phyloP scores from a whole-genome alignment of 108 stramenopile species.

The Skeletonema potamos region DNA sequence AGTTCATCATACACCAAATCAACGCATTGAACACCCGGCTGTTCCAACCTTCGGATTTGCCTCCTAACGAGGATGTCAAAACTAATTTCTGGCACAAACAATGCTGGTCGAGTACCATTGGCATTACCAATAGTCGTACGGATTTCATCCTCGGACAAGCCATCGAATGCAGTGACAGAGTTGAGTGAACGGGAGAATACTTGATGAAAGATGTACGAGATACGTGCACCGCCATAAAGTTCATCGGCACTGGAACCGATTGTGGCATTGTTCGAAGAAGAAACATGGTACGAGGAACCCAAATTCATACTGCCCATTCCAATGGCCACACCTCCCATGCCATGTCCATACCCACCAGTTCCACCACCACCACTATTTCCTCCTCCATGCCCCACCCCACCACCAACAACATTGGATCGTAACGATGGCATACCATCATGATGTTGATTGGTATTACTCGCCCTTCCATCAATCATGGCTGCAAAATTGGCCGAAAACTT shows the following conservation, averaged over 20 bases:
- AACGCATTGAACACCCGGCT: slow-evolving; percentile 94
- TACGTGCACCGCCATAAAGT: slow-evolving; percentile 97
- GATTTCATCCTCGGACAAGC: slow-evolving; percentile 94
- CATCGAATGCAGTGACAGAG: slow-evolving; percentile 93
- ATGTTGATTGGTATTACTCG: slow-evolving; percentile 51
- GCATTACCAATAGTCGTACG: slow-evolving; percentile 96
- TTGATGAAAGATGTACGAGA: slow-evolving; percentile 93
- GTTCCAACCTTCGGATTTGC: slow-evolving; percentile 92
- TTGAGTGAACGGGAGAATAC: slow-evolving; percentile 88
- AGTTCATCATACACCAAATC: slow-evolving; percentile 96
- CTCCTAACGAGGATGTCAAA: slow-evolving; percentile 94
- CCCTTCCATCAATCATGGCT: slow-evolving; percentile 86
- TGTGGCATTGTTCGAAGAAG: slow-evolving; percentile 6
- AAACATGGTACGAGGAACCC: slow-evolving; percentile 11
- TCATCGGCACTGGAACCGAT: slow-evolving; percentile 64
- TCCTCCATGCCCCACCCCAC: background rate
- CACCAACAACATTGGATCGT: background rate
- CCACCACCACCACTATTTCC: slow-evolving; percentile 15
- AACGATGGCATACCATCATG: slow-evolving; percentile 38
- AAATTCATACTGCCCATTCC: slow-evolving; percentile 38
- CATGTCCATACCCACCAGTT: slow-evolving; percentile 13
- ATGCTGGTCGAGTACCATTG: slow-evolving; percentile 90
- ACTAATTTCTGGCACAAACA: slow-evolving; percentile 96
- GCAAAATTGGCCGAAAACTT: slow-evolving; percentile 92
- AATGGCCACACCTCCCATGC: slow-evolving; percentile 20